phyloP scores from a whole-genome alignment of 1,139 yeast genomes.

The Blastobotrys indianensis region DNA sequence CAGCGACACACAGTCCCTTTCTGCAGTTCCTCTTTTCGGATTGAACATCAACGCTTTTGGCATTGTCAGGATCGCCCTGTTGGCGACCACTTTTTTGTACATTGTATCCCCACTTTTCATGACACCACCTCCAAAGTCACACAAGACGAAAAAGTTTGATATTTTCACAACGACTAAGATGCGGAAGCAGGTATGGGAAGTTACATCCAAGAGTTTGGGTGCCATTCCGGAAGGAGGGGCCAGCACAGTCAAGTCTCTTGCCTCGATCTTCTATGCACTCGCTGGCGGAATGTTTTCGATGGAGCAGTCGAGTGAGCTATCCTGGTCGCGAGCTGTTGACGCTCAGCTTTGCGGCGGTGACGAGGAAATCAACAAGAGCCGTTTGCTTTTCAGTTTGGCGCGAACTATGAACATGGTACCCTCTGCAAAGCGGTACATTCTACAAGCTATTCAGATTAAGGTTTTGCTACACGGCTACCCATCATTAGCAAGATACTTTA shows the following conservation, averaged over 20 bases:
- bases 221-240: constrained; percentile 5
- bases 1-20: constrained; percentile 28
- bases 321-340: constrained; percentile 30
- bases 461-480: constrained; percentile 15
- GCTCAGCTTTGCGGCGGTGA: constrained; percentile 39
- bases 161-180: constrained; percentile 8
- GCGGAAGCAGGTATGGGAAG: constrained; percentile 14
- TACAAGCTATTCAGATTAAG: constrained; percentile 31
- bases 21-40: constrained; percentile 28
- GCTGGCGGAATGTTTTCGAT: constrained; percentile 2
- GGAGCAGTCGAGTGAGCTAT: neutral
- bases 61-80: constrained; percentile 25
- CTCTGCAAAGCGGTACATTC: constrained; percentile 26
- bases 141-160: constrained; percentile 8
- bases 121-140: neutral
- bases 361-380: constrained; percentile 20
- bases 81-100: constrained; percentile 29
- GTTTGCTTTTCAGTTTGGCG: constrained; percentile 28
- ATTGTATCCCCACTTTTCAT: constrained; percentile 18
- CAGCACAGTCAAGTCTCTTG: neutral
- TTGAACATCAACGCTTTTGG: constrained; percentile 17
- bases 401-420: constrained; percentile 28
- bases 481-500: neutral
- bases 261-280: constrained; percentile 1
- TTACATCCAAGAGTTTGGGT: constrained; percentile 10